Evolutionary conservation across 805 yeast genomes (phyloP).

Genomic region (Brettanomyces naardenensis): DNA sequence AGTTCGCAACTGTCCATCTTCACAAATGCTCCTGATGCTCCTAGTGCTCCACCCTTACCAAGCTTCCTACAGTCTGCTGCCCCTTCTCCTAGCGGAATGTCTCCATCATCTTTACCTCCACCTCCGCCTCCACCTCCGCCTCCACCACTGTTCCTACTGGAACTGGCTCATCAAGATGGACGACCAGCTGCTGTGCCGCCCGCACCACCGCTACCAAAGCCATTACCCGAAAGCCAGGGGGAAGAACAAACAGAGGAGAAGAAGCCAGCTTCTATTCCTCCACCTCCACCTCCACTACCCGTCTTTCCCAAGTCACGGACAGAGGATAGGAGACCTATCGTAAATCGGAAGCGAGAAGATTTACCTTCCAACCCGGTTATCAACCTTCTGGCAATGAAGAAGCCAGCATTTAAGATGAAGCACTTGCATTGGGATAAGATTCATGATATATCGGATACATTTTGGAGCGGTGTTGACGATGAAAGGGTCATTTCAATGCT

Average conservation of each 20-base stretch:
- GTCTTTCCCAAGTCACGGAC: slow-evolving; percentile 2
- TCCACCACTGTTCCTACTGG: slow-evolving; percentile 12
- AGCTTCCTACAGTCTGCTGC: too few relatives aligned
- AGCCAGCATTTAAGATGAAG: slow-evolving; percentile 41
- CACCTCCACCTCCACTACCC: slow-evolving; percentile 27
- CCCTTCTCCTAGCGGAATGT: too few relatives aligned
- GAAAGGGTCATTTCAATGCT: slow-evolving; percentile 41
- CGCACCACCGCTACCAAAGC: too few relatives aligned
- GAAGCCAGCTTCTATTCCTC: too few relatives aligned
- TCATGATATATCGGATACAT: slow-evolving; percentile 47
- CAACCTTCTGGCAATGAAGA: slow-evolving; percentile 6
- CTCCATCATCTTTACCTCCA: slow-evolving; percentile 4
- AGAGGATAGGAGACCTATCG: too few relatives aligned
- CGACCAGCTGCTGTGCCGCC: too few relatives aligned
- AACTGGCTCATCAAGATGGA: slow-evolving; percentile 16
- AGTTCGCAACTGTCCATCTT: too few relatives aligned
- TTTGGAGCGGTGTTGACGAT: slow-evolving; percentile 46
- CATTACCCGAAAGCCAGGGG: too few relatives aligned
- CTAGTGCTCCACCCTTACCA: too few relatives aligned
- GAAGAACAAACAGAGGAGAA: too few relatives aligned
- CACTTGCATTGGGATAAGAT: slow-evolving; percentile 82
- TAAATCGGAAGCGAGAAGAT: not conserved
- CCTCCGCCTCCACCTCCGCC: slow-evolving; percentile 13
- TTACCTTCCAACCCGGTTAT: not conserved
- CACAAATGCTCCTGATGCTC: too few relatives aligned